Conservation (phyloP, 768 basidiomycete genomes). For the Kwoniella botswanensis region DNA sequence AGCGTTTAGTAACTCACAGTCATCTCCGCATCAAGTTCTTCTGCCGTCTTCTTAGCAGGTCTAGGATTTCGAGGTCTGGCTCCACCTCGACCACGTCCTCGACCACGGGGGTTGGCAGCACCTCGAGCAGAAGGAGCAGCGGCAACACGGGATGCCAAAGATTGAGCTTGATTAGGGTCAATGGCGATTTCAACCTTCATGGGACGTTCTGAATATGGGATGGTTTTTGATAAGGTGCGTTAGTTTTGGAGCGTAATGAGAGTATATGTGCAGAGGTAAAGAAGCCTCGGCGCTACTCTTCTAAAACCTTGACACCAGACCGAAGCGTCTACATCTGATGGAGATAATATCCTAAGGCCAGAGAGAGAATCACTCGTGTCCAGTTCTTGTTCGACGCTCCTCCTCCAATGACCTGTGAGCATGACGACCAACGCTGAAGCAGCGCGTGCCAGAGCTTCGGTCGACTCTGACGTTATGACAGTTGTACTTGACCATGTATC, state of each 20-base stretch:
- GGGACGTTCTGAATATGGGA: conserved; percentile 72
- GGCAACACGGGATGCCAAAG: conserved; percentile 82
- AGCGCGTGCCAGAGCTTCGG: too few relatives aligned
- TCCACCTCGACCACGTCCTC: conserved; percentile 60
- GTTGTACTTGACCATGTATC: background rate
- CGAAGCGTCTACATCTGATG: too few relatives aligned
- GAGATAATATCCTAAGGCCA: too few relatives aligned
- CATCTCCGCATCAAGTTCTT: conserved; percentile 98
- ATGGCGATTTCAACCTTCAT: conserved; percentile 99
- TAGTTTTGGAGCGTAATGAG: conserved; percentile 3
- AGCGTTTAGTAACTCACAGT: conserved; percentile 66
- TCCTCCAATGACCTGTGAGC: background rate
- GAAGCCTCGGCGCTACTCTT: conserved; percentile 2
- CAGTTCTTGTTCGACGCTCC: too few relatives aligned
- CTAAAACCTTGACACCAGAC: background rate
- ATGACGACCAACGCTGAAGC: background rate
- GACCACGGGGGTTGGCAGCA: conserved; percentile 46
- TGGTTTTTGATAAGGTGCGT: background rate
- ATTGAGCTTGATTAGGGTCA: conserved; percentile 74
- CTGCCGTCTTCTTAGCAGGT: conserved; percentile 70
- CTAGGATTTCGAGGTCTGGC: conserved; percentile 35
- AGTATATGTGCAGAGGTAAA: background rate
- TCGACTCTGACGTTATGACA: background rate
- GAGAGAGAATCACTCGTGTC: too few relatives aligned
- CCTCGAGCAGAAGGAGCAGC: conserved; percentile 58